Conservation (phyloP, 2,329 filamentous ascomycete genomes). For the Fusarium austroafricanum region DNA sequence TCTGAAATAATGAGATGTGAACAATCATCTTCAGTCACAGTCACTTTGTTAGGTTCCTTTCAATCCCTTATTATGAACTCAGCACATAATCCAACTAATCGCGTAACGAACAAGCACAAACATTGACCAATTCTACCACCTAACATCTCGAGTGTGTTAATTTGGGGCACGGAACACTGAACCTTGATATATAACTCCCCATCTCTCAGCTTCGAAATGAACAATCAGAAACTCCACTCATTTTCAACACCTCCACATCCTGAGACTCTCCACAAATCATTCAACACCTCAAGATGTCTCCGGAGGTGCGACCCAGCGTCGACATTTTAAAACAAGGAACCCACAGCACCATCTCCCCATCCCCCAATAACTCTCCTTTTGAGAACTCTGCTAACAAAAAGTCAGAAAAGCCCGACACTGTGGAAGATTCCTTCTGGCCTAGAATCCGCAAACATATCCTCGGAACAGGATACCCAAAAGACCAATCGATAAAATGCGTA, state of each 20-base stretch:
- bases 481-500: not conserved
- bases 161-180: no score
- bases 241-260: not conserved
- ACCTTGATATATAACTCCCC: not conserved
- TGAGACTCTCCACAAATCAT: not conserved
- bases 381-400: not conserved
- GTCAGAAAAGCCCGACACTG: not conserved
- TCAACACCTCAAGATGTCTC: not conserved
- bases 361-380: no score
- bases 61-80: no score
- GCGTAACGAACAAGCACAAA: no score
- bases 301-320: not conserved
- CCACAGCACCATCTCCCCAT: not conserved
- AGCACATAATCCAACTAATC: no score
- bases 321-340: not conserved
- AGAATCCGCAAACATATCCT: conserved; percentile 1
- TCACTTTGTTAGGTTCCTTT: no score
- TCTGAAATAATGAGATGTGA: no score
- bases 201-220: not conserved
- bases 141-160: no score
- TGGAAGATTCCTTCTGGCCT: conserved; percentile 2
- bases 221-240: not conserved
- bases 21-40: no score
- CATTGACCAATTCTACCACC: no score
- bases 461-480: not conserved